Evolutionary conservation across 129 eudicot species (phyloP).

Genomic region (Ambrosia trifida): DNA sequence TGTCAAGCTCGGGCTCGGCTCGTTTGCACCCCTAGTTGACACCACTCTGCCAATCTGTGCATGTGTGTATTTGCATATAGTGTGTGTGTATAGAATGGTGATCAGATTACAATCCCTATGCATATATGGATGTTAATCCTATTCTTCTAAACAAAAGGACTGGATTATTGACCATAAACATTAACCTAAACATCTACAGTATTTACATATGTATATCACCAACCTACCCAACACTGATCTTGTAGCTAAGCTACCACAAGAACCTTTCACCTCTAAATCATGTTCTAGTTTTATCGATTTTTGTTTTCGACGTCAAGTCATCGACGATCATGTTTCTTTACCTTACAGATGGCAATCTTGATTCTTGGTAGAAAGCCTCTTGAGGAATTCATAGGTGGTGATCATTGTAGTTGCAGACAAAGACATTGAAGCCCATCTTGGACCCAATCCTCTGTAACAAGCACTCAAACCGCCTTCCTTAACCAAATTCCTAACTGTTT

Average conservation of each 20-base stretch:
- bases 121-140: background rate
- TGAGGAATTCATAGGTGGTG: constrained; percentile 75
- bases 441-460: constrained; percentile 85
- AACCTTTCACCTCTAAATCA: constrained; percentile 9
- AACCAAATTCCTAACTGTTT: constrained; percentile 63
- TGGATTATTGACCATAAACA: constrained; percentile 31
- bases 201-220: constrained; percentile 31
- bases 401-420: constrained; percentile 88
- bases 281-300: constrained; percentile 21
- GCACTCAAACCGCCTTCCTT: constrained; percentile 88
- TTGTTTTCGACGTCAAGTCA: background rate
- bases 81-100: background rate
- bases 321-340: constrained; percentile 1
- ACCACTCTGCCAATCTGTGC: background rate
- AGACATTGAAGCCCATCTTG: constrained; percentile 93
- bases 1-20: no score
- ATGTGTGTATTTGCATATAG: background rate
- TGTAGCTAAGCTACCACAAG: constrained; percentile 3
- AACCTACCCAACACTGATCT: constrained; percentile 26
- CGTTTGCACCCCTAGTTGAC: no score
- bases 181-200: constrained; percentile 28
- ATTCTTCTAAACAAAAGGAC: background rate
- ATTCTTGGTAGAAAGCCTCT: constrained; percentile 60
- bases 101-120: background rate
- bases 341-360: constrained; percentile 26